These are phyloP conservation scores for Telopea speciosissima DNA, from an alignment of 177 flowering plant genomes.

Conservation along the genomic window DNA sequence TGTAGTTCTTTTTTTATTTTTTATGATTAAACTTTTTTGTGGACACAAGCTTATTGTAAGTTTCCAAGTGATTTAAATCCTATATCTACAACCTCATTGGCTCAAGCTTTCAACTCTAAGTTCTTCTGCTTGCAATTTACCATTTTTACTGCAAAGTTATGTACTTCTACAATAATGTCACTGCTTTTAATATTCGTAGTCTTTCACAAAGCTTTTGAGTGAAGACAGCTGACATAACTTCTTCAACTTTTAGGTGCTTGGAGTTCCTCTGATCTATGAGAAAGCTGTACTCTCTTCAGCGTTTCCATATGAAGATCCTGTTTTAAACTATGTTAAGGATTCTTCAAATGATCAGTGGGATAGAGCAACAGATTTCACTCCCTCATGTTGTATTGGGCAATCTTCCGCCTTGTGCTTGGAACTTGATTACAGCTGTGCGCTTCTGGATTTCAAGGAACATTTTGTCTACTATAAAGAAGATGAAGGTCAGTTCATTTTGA, in stretches of 20 bases:
- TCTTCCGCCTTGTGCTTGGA: conserved; percentile 46
- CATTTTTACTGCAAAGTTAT: not conserved
- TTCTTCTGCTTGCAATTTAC: not conserved
- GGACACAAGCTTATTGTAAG: not conserved
- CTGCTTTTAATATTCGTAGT: not conserved
- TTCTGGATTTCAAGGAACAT: conserved; percentile 29
- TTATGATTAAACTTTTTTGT: no score
- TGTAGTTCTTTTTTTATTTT: no score
- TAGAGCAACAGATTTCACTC: conserved; percentile 43
- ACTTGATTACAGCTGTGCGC: conserved; percentile 18
- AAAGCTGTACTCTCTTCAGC: conserved; percentile 13
- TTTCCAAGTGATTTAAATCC: not conserved
- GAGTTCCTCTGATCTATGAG: conserved; percentile 41
- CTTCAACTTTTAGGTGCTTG: conserved; percentile 29
- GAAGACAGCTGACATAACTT: not conserved
- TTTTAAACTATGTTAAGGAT: conserved; percentile 24
- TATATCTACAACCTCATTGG: not conserved
- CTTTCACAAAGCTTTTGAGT: not conserved
- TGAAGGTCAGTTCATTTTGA: not conserved
- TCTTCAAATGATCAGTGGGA: conserved; percentile 37
- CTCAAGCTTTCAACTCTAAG: not conserved
- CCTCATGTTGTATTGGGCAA: conserved; percentile 34
- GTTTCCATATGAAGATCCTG: conserved; percentile 5
- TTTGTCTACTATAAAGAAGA: conserved; percentile 11
- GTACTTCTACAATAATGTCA: not conserved